phyloP scores from a whole-genome alignment of 2,329 filamentous ascomycete species.

The Exophiala alcalophila region DNA sequence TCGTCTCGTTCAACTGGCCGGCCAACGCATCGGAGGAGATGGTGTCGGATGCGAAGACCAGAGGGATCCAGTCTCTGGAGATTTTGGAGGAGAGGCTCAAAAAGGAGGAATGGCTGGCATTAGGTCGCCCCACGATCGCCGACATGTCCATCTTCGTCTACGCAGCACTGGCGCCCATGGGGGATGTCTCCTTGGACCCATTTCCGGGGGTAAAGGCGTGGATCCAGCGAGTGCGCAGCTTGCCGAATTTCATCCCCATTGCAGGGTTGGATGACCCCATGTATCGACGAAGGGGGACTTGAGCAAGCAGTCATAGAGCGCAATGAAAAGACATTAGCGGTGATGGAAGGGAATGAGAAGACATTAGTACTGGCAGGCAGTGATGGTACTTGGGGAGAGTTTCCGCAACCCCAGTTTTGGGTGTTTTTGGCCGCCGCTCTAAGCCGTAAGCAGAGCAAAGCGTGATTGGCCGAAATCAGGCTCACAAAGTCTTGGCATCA shows the following conservation, averaged over 20 bases:
- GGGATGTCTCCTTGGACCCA: constrained; percentile 25
- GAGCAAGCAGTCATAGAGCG: no score
- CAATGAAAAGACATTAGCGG: no score
- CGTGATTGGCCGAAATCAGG: no score
- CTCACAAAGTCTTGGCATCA: no score
- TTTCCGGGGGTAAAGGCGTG: constrained; percentile 35
- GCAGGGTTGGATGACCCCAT: constrained; percentile 12
- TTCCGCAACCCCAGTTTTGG: no score
- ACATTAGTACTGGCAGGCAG: no score
- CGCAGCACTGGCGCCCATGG: constrained; percentile 27
- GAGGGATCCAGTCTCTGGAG: constrained; percentile 60
- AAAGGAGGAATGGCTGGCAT: constrained; percentile 19
- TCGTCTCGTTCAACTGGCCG: constrained; percentile 26
- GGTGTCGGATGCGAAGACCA: constrained; percentile 46
- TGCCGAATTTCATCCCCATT: constrained; percentile 9
- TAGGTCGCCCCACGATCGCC: constrained; percentile 24
- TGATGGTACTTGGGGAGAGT: no score
- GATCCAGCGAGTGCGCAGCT: constrained; percentile 6
- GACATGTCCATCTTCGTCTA: constrained; percentile 29
- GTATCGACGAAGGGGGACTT: no score
- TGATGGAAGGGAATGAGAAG: no score
- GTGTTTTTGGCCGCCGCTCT: no score
- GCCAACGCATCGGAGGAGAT: constrained; percentile 20
- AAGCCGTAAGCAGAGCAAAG: no score
- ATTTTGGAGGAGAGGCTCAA: constrained; percentile 31